Evolutionary conservation across 306 rosid genomes (phyloP).

Genomic region (Prunus mume): DNA sequence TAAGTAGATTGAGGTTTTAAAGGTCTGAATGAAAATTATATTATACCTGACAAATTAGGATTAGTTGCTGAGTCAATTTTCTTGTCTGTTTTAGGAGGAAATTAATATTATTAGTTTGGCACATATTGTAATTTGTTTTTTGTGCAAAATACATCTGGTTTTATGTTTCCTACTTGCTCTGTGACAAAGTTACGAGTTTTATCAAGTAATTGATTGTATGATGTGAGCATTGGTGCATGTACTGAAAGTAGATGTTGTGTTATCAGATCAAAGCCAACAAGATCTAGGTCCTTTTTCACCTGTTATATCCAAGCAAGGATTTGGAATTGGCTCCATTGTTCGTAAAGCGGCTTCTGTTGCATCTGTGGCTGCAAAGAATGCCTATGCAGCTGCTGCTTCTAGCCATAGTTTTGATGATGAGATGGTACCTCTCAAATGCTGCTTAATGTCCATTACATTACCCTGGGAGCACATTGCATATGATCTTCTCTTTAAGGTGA

Average conservation of each 20-base stretch:
- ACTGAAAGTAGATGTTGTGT: conserved; percentile 32
- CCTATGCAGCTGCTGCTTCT: conserved; percentile 85
- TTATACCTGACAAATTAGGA: background rate
- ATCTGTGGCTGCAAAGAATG: conserved; percentile 82
- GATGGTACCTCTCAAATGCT: conserved; percentile 87
- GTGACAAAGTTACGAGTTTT: background rate
- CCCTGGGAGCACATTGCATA: conserved; percentile 94
- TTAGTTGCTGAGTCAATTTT: background rate
- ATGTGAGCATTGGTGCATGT: conserved; percentile 28
- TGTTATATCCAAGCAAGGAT: conserved; percentile 68
- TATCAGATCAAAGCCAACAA: conserved; percentile 85
- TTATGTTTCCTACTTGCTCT: background rate
- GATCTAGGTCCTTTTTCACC: conserved; percentile 83
- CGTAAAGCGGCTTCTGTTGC: conserved; percentile 90
- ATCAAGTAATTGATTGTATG: conserved; percentile 3
- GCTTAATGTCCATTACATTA: conserved; percentile 91
- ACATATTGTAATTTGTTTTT: background rate
- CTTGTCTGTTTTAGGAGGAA: background rate
- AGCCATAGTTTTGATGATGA: conserved; percentile 60
- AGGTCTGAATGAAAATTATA: background rate
- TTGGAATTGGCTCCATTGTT: conserved; percentile 75
- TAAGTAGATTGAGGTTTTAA: background rate
- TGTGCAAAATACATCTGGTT: background rate
- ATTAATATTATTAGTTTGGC: background rate
- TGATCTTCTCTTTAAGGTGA: conserved; percentile 95